Base-by-base conservation (phyloP, 1,284 basidiomycete genomes). In the Flammula alnicola region DNA sequence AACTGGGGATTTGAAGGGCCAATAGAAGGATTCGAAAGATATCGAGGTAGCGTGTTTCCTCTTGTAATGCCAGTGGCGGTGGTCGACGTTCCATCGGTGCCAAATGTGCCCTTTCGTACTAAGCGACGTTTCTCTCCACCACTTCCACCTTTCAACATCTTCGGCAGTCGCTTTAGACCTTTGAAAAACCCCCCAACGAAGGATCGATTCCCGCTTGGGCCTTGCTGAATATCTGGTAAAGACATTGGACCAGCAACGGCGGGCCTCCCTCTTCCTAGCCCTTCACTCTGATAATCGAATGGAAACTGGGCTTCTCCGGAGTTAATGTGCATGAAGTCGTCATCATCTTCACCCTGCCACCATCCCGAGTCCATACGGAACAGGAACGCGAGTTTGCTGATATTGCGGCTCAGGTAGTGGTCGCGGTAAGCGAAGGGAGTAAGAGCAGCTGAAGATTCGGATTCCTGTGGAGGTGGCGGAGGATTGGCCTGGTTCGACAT, bases 181-280 rank as follows among this genome's bases (percentile, higher is more conserved):
- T 58, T 64, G 32, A 74, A 67, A 44, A 75, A 72, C 0, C 72
- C 73, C 17, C 72, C 71, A 0, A 74, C 71, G 32, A 75, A 71
- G 9, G 57, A 52, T 4, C 35, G 65, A 59, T 44, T 59, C 40
- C n/a, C 52, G 5, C 23, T 48, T 32, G 49, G 42, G 27, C 33
- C 36, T n/a, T 46, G n/a, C 35, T 37, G 32, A 12, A 23, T 20
- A 31, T 45, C 42, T 22, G 20, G 36, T 23, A 38, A 27, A 26
- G 29, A 12, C 19, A 33, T 23, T 35, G 56, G 47, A 19, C 45
- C 20, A 37, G 49, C 9, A 39, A 54, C 10, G 14, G 27, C 22
- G 25, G 39, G 46, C 16, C 49, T 49, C 12, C 46, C 57, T 38
- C 55, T 60, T 19, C 55, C 56, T 22, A 54, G 38, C 5, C 51